Conservation (phyloP, 1,284 basidiomycete genomes). For the Cryptococcus floricola region DNA sequence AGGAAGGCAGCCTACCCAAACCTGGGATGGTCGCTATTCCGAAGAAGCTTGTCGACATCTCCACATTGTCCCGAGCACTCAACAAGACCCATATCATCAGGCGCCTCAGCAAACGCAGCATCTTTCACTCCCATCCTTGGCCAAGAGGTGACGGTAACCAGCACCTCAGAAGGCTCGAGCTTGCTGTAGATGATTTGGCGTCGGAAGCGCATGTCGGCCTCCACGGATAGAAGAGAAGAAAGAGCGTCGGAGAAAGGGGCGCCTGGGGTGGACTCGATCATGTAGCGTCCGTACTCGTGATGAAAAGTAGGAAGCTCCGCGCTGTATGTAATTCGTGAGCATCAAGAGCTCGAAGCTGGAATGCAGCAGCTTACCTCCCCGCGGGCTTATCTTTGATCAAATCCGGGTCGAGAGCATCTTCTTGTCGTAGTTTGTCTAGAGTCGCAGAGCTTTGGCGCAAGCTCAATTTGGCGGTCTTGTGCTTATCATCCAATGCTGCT, state of each 20-base stretch:
- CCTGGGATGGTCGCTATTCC: conserved; percentile 89
- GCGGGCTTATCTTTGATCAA: conserved; percentile 53
- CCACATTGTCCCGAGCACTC: conserved; percentile 72
- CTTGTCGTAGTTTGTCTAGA: conserved; percentile 66
- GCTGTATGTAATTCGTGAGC: conserved; percentile 47
- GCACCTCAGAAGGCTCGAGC: conserved; percentile 62
- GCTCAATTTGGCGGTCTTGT: conserved; percentile 75
- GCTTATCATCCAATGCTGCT: conserved; percentile 75
- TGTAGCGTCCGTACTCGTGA: conserved; percentile 96
- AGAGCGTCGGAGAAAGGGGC: conserved; percentile 82
- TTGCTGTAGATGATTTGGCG: conserved; percentile 52
- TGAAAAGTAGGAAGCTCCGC: conserved; percentile 84
- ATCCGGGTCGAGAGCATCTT: conserved; percentile 63
- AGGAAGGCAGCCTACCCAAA: conserved; percentile 82
- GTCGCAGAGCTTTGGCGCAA: conserved; percentile 94
- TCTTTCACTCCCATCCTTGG: conserved; percentile 85
- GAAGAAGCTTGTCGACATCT: conserved; percentile 88
- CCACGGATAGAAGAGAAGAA: conserved; percentile 79
- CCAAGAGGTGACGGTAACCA: conserved; percentile 92
- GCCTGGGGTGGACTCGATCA: conserved; percentile 97
- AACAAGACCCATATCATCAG: conserved; percentile 69
- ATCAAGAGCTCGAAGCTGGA: background rate
- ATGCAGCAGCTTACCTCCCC: conserved; percentile 24
- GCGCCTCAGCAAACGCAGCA: conserved; percentile 81
- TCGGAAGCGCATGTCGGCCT: conserved; percentile 89